phyloP scores from a whole-genome alignment of 1,284 basidiomycete species.

The Earliella scabrosa region DNA sequence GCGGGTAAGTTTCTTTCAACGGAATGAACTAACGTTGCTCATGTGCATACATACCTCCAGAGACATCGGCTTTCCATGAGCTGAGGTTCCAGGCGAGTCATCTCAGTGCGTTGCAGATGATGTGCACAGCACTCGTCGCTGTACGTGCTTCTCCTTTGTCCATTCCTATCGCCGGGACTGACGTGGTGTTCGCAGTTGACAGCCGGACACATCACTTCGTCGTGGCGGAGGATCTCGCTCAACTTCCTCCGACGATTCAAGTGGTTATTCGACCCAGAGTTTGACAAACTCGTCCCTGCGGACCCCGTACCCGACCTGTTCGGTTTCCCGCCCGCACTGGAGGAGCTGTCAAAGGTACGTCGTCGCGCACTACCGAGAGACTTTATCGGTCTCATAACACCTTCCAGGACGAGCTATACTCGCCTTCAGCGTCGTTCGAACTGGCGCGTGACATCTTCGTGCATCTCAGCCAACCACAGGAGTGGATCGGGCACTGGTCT shows the following conservation, averaged over 20 bases:
- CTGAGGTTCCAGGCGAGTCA: slow-evolving; percentile 52
- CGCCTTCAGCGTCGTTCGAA: slow-evolving; percentile 15
- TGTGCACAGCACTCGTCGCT: slow-evolving; percentile 13
- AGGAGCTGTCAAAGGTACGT: slow-evolving; percentile 17
- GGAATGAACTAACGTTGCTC: neutral
- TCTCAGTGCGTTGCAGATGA: slow-evolving; percentile 53
- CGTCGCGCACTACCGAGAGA: neutral
- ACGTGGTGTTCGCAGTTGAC: slow-evolving; percentile 34
- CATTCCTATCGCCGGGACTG: neutral
- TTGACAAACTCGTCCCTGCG: slow-evolving; percentile 22
- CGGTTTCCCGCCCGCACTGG: slow-evolving; percentile 8
- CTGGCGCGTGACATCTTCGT: slow-evolving; percentile 22
- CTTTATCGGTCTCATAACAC: neutral
- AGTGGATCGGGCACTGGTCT: slow-evolving; percentile 21
- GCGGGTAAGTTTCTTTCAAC: slow-evolving; percentile 37
- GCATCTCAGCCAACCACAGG: slow-evolving; percentile 7
- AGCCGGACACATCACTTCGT: slow-evolving; percentile 36
- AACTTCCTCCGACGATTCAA: slow-evolving; percentile 72
- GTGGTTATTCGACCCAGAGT: slow-evolving; percentile 65
- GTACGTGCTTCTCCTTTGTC: slow-evolving; percentile 42
- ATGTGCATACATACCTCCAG: slow-evolving; percentile 38
- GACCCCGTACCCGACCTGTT: slow-evolving; percentile 22
- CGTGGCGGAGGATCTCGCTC: slow-evolving; percentile 42
- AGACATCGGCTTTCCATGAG: slow-evolving; percentile 47
- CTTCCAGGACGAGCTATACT: slow-evolving; percentile 21